Evolutionary conservation across 371 early-diverging fungal species (phyloP), one percentile per base, ranked within the genome.

Genomic region (Phascolomyces articulosus): DNA sequence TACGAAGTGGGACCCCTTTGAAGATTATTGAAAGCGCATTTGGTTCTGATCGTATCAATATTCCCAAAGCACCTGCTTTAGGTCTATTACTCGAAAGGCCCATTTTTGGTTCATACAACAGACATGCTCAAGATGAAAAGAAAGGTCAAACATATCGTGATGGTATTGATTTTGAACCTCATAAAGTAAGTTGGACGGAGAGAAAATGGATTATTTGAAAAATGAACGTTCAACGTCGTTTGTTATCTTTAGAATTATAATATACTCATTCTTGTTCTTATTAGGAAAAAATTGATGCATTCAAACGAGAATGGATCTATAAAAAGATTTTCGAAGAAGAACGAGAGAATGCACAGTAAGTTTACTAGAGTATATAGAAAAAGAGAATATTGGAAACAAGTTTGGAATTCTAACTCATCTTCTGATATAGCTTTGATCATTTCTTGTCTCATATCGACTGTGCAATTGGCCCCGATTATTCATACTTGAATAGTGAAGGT

Each of bases 1-100:
- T 93, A 26, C 90, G 97, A 18, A 86, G 89, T 8, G 69, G 75
- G 1, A 90, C 94, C 11, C 94, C 96, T 2, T 58, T 85, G n/a
- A 68, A 67, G 9, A 70, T 96, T 29, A 86, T 97, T 16, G 72
- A 79, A 13, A 66, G 80, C 55, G 79, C 91, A 3, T 96, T 96
- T 69, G 75, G 77, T 31, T 72, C 79, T 2, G 77, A 78, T 15
- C 87, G 87, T 34, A 85, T 97, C 65, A 99, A 98, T 74, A 91
- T 99, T 40, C 99, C 99, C 53, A 99, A 98, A 79, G 98, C 96
- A 21, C 99, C 99, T 4, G 94, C 95, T 1, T 76, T 97, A 7
- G 99, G 99, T 31, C 85, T 99, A 26, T 80, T 98, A 56, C 82
- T 99, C 9, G 94, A 98, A 64, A 75, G 87, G 71, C 88, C 90